These are phyloP conservation scores for Spirogloea muscicola DNA, from an alignment of 139 green algal species.

Conservation along the genomic window DNA sequence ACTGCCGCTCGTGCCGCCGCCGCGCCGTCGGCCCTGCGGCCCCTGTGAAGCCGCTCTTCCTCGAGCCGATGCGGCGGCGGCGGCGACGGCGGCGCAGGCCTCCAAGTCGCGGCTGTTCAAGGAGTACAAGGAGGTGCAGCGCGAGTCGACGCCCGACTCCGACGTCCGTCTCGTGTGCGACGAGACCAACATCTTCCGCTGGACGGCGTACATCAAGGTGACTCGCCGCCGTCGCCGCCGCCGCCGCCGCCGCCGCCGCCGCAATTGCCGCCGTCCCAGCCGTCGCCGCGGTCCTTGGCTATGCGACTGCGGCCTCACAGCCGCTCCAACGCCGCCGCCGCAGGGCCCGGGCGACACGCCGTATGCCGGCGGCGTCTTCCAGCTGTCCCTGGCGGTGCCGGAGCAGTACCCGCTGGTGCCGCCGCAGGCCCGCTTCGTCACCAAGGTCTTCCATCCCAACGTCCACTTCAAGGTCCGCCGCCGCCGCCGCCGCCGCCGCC, in stretches of 20 bases:
- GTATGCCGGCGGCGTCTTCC: slow-evolving; percentile 78
- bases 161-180: slow-evolving; percentile 24
- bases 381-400: slow-evolving; percentile 75
- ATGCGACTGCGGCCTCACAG: neutral
- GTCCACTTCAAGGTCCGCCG: slow-evolving; percentile 57
- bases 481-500: too few relatives aligned
- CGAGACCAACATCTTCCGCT: slow-evolving; percentile 36
- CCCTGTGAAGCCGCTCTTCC: too few relatives aligned
- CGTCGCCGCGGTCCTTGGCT: too few relatives aligned
- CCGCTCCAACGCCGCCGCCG: too few relatives aligned
- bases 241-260: too few relatives aligned
- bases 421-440: slow-evolving; percentile 69
- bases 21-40: too few relatives aligned
- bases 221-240: too few relatives aligned
- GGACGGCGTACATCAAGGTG: slow-evolving; percentile 36
- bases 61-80: neutral
- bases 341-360: slow-evolving; percentile 77
- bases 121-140: slow-evolving; percentile 33
- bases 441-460: slow-evolving; percentile 94
- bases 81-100: slow-evolving; percentile 10
- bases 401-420: slow-evolving; percentile 85
- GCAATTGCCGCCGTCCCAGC: too few relatives aligned
- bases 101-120: slow-evolving; percentile 36
- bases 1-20: too few relatives aligned
- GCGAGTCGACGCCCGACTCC: neutral